Base-by-base conservation (phyloP, 345 rosid genomes). In the Corymbia maculata region DNA sequence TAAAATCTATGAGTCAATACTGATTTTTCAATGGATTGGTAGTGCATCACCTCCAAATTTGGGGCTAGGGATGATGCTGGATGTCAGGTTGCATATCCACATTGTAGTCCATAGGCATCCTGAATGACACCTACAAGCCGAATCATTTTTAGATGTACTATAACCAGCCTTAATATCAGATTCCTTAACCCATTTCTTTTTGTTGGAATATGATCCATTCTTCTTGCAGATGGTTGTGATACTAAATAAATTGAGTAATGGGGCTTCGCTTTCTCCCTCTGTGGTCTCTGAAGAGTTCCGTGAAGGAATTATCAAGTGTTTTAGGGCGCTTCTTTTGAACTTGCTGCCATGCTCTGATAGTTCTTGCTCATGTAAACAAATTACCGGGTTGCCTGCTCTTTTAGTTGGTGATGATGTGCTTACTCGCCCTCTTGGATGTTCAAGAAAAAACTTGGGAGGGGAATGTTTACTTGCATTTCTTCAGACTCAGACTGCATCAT, bases 201-300 rank as follows among this genome's bases (percentile, higher is more conserved):
- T 57, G n/a, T 24, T 57, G 13, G 28, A 57, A 22, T 24, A 45
- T 47, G 52, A 47, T 36, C 51, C 51, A 45, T 44, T 82, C 24
- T 82, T 51, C 50, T 87, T 91, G 85, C 92, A 96, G 99, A 93
- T 97, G 98, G 95, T 95, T 88, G 93, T 96, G 51, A 86, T 96
- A 89, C 91, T 95, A 92, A 96, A 95, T 90, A 97, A 97, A 90
- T 88, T 96, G 91, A 94, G 96, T 87, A 89, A 88, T 86, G 99
- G 94, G 86, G 99, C 99, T 86, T 17, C 94, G 88, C 94, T 96
- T 89, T 93, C 98, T 82, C 94, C 95, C 57, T 89, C 91, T 2
- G 96, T 96, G 92, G 96, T 96, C 68, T 88, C 99, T 36, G 99
- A 97, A 90, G 99, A 96, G 95, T 95, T 96, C 86, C 96, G 98